Base-by-base conservation (phyloP, 2,329 filamentous ascomycete genomes). In the Exophiala oligosperma region DNA sequence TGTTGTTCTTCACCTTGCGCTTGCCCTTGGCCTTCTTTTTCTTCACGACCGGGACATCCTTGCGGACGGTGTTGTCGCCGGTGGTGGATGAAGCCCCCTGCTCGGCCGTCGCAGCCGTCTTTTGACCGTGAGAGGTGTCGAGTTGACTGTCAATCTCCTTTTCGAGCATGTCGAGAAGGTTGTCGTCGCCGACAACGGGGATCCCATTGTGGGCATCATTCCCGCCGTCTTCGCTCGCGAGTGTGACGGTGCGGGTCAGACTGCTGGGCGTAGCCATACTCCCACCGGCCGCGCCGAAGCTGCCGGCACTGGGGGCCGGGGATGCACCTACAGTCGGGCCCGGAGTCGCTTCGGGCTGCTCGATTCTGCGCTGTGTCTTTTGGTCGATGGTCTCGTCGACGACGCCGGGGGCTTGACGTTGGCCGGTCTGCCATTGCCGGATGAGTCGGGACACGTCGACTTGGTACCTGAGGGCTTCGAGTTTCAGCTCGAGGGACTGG, bases 391-490 rank as follows among this genome's bases (percentile, higher is more conserved):
- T 60, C 43, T 64, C 62, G 38, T 61, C 59, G 21, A 62, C 62
- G 17, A 61, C 56, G 21, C 59, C 62, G 32, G 59, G 59, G 9
- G 57, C 59, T 14, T 53, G 54, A 48, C 32, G 41, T 44, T 60
- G 53, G 23, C 61, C 66, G 2, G 50, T 55, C 38, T 69, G 69
- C 75, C 74, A 77, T 41, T 64, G 56, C 8, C 67, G 68, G 23
- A 79, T 69, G 7, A 74, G 68, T 40, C 73, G 71, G 56, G 78
- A 80, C 23, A 81, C 78, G 63, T 81, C 77, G 49, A 73, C 75
- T 63, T 81, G 76, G 54, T 71, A 75, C 43, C 78, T 75, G 24
- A 84, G 68, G 11, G 74, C 69, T 52, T 85, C 79, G 7, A 88
- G 70, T 60, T 82, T 84, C 1, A 72, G 72, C 9, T 80, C 75